Percentiles rank a stretch among this genome's conserved stretches.
phyloP scores from a whole-genome alignment of 371 early-diverging fungal species.

The Saksenaea vasiformis region DNA sequence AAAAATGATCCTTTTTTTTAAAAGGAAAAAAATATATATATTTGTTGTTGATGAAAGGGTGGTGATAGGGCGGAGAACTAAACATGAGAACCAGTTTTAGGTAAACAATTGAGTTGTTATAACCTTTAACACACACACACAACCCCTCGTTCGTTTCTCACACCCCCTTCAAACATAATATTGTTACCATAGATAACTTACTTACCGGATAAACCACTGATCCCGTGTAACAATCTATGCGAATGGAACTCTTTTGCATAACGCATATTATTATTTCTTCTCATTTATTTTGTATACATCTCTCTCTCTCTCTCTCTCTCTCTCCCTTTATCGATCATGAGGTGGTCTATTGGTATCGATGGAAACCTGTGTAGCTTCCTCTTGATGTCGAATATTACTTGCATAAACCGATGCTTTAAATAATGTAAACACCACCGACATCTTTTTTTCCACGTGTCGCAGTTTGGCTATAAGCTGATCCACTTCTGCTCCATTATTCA shows the following conservation, averaged over 20 bases:
- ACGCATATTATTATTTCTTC: too few species aligned
- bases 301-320: too few species aligned
- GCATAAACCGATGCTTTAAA: conserved; percentile 52
- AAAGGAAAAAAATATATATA: not conserved
- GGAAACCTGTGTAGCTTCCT: conserved; percentile 1
- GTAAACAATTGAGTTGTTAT: too few species aligned
- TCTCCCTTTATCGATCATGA: not conserved
- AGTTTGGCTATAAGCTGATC: conserved; percentile 41
- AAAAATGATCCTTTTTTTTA: conserved; percentile 1
- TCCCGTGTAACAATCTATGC: too few species aligned
- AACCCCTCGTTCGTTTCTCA: too few species aligned
- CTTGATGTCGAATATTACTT: conserved; percentile 14
- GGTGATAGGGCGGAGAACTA: not conserved
- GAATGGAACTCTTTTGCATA: too few species aligned
- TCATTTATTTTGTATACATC: too few species aligned
- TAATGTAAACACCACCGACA: conserved; percentile 48
- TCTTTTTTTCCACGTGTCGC: conserved; percentile 47
- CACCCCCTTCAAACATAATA: too few species aligned
- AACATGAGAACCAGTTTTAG: too few species aligned
- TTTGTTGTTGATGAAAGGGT: not conserved
- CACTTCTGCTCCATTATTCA: conserved; percentile 42
- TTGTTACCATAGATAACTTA: too few species aligned
- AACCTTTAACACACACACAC: too few species aligned
- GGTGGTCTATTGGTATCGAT: conserved; percentile 34
- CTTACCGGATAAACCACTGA: too few species aligned